Evolutionary conservation across 169 alveolate genomes (phyloP).

Genomic region (Plasmodium knowlesi): DNA sequence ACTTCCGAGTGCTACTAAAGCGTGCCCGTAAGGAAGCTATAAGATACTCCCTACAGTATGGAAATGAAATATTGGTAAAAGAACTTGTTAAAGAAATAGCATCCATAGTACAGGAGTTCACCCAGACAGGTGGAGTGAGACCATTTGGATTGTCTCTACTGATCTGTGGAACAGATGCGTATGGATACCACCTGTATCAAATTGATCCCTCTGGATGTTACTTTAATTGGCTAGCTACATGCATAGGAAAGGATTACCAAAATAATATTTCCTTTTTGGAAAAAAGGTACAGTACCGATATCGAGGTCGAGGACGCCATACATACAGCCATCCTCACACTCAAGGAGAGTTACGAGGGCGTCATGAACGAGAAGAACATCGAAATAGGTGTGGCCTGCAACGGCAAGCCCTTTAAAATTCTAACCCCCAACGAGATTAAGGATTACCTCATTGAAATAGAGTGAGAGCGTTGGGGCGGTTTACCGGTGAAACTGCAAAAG

Average conservation of each 20-base stretch:
- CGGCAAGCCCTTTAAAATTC: conserved; percentile 88
- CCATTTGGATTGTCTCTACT: conserved; percentile 99
- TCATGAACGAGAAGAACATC: conserved; percentile 95
- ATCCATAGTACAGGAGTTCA: conserved; percentile 96
- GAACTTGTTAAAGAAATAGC: conserved; percentile 96
- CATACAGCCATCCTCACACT: conserved; percentile 94
- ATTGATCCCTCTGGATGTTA: conserved; percentile 99
- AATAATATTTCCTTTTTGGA: conserved; percentile 97
- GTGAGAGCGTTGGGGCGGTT: conserved; percentile 1
- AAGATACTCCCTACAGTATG: conserved; percentile 92
- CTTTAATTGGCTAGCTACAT: conserved; percentile 98
- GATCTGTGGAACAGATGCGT: conserved; percentile 86
- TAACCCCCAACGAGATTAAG: conserved; percentile 90
- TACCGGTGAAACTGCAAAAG: neutral
- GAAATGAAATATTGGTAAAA: conserved; percentile 95
- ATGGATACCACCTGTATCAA: conserved; percentile 93
- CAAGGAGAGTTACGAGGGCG: conserved; percentile 98
- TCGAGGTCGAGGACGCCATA: conserved; percentile 97
- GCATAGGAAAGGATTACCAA: conserved; percentile 96
- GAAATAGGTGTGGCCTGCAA: conserved; percentile 97
- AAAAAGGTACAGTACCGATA: conserved; percentile 95
- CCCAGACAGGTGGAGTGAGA: conserved; percentile 99
- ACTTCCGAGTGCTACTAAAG: conserved; percentile 93
- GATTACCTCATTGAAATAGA: conserved; percentile 95
- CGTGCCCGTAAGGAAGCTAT: conserved; percentile 91